phyloP scores from a whole-genome alignment of 1,139 yeast genomes.

The Saccharomyces uvarum region DNA sequence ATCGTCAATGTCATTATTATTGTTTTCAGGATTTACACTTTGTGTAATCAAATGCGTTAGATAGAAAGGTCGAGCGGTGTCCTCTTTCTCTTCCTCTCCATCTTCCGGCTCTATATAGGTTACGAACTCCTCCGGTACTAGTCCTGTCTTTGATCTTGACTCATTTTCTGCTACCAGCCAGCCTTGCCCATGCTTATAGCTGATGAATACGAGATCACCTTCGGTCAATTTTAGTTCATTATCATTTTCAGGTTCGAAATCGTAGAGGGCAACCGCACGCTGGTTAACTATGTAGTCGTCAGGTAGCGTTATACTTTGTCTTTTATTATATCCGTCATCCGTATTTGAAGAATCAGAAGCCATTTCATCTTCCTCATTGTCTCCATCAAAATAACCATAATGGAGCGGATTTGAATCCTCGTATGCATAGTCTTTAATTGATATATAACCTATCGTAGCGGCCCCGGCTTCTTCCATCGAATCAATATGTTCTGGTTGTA shows the following conservation, averaged over 20 bases:
- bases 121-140: slow-evolving; percentile 93
- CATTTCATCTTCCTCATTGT: slow-evolving; percentile 17
- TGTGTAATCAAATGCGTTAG: slow-evolving; percentile 30
- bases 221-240: slow-evolving; percentile 74
- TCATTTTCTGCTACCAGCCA: slow-evolving; percentile 76
- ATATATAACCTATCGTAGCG: slow-evolving; percentile 30
- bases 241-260: slow-evolving; percentile 87
- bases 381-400: slow-evolving; percentile 40
- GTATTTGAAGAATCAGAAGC: not conserved
- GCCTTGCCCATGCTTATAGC: slow-evolving; percentile 93
- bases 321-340: slow-evolving; percentile 35
- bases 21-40: slow-evolving; percentile 14
- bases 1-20: slow-evolving; percentile 7
- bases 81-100: slow-evolving; percentile 20
- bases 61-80: slow-evolving; percentile 30
- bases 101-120: slow-evolving; percentile 37
- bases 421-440: slow-evolving; percentile 76
- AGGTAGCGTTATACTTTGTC: slow-evolving; percentile 31
- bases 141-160: slow-evolving; percentile 49
- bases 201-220: slow-evolving; percentile 80
- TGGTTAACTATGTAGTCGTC: slow-evolving; percentile 38
- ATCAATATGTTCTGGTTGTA: slow-evolving; percentile 5
- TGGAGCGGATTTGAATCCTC: slow-evolving; percentile 57
- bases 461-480: slow-evolving; percentile 4
- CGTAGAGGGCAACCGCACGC: slow-evolving; percentile 78